Evolutionary conservation across 192 early-diverging fungal species (phyloP).

Genomic region (Coemansia sp.): DNA sequence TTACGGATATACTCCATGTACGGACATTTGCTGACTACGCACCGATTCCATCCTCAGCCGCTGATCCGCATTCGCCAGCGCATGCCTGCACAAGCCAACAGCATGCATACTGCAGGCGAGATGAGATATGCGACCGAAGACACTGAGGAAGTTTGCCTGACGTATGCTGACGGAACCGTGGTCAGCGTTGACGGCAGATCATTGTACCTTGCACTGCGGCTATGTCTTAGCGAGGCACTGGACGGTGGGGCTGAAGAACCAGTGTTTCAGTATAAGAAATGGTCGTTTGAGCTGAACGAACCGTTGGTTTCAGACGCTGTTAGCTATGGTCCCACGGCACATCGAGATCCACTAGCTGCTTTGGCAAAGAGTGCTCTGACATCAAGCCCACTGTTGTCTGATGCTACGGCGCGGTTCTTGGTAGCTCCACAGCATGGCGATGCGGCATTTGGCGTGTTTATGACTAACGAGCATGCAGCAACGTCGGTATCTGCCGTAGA

Average conservation of each 20-base stretch:
- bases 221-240: constrained; percentile 40
- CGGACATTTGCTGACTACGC: constrained; percentile 43
- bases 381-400: constrained; percentile 28
- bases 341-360: constrained; percentile 30
- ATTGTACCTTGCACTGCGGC: constrained; percentile 43
- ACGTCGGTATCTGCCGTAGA: constrained; percentile 40
- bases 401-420: constrained; percentile 47
- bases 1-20: constrained; percentile 43
- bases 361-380: constrained; percentile 34
- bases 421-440: constrained; percentile 47
- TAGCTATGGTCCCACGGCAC: constrained; percentile 37
- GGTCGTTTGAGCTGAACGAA: constrained; percentile 38
- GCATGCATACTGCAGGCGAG: constrained; percentile 10
- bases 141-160: constrained; percentile 40
- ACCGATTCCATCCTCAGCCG: constrained; percentile 37
- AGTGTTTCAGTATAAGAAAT: constrained; percentile 52
- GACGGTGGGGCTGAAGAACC: constrained; percentile 23
- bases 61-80: constrained; percentile 40
- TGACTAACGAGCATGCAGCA: constrained; percentile 36
- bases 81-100: constrained; percentile 31
- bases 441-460: constrained; percentile 51
- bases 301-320: constrained; percentile 39
- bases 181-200: constrained; percentile 45
- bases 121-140: constrained; percentile 25
- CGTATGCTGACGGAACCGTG: constrained; percentile 44